Conservation (phyloP, 1,139 yeast species). For the Yamadazyma epiphylla region DNA sequence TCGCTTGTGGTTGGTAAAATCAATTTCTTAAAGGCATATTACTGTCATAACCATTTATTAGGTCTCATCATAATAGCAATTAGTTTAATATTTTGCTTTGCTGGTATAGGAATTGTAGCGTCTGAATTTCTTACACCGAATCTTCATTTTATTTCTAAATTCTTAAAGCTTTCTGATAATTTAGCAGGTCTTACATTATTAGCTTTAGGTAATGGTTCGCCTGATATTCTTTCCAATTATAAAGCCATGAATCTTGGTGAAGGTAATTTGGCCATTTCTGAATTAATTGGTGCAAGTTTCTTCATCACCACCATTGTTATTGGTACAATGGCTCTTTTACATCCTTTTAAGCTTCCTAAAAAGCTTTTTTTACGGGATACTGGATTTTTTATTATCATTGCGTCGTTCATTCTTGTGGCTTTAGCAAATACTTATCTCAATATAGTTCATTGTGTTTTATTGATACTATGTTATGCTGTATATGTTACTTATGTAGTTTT, state of each 20-base stretch:
- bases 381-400: slow-evolving; percentile 46
- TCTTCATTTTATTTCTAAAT: slow-evolving; percentile 55
- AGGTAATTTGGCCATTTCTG: slow-evolving; percentile 80
- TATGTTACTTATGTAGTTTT: slow-evolving; percentile 49
- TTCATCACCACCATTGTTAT: slow-evolving; percentile 73
- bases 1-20: slow-evolving; percentile 29
- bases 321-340: slow-evolving; percentile 67
- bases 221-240: slow-evolving; percentile 83
- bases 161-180: slow-evolving; percentile 65
- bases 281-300: slow-evolving; percentile 79
- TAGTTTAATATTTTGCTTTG: slow-evolving; percentile 41
- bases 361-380: slow-evolving; percentile 53
- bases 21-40: slow-evolving; percentile 32
- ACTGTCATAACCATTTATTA: slow-evolving; percentile 13
- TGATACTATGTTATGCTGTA: slow-evolving; percentile 47
- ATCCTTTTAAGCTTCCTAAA: slow-evolving; percentile 59
- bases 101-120: slow-evolving; percentile 10
- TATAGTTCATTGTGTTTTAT: slow-evolving; percentile 39
- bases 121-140: slow-evolving; percentile 45
- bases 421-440: slow-evolving; percentile 45
- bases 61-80: slow-evolving; percentile 13
- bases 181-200: slow-evolving; percentile 83
- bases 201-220: slow-evolving; percentile 91
- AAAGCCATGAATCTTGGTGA: slow-evolving; percentile 70
- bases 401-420: slow-evolving; percentile 36